Percentiles rank a stretch among this genome's conserved stretches.
Conservation (phyloP, 306 rosid genomes). For the Malus fusca region DNA sequence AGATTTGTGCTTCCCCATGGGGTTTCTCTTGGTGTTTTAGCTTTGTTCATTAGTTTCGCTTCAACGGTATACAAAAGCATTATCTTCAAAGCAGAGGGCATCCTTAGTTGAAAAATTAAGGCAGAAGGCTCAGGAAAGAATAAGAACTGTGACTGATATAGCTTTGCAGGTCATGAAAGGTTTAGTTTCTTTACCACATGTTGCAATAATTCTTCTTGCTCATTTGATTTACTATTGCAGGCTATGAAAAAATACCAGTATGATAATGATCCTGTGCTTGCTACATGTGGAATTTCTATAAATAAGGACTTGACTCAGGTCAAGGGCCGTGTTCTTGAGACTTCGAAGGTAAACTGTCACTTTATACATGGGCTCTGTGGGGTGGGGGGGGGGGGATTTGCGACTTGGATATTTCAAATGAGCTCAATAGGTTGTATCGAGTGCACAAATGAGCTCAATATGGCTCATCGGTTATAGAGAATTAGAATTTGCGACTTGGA, state of each 20-base stretch:
- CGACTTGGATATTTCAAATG: too few relatives aligned
- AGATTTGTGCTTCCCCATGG: background rate
- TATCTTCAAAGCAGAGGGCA: conserved; percentile 67
- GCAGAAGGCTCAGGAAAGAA: conserved; percentile 79
- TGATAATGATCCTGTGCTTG: conserved; percentile 63
- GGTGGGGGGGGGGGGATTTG: background rate
- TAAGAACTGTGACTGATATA: conserved; percentile 49
- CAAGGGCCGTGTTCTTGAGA: conserved; percentile 80
- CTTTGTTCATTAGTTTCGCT: conserved; percentile 74
- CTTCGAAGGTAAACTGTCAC: conserved; percentile 51
- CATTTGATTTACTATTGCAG: conserved; percentile 34
- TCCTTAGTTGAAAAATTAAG: conserved; percentile 76
- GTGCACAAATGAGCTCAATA: too few relatives aligned
- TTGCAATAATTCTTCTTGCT: conserved; percentile 13
- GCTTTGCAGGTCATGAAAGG: conserved; percentile 10
- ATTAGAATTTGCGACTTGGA: too few relatives aligned
- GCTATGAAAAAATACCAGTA: conserved; percentile 39
- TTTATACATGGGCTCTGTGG: background rate
- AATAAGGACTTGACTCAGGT: conserved; percentile 48
- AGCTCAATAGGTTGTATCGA: too few relatives aligned
- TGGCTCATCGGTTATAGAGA: too few relatives aligned
- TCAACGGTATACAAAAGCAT: conserved; percentile 74
- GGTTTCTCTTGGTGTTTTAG: conserved; percentile 28
- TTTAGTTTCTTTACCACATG: background rate
- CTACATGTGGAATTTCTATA: conserved; percentile 60